Base-by-base conservation (phyloP, 495 filamentous ascomycete species). In the Aspergillus conjunctus region DNA sequence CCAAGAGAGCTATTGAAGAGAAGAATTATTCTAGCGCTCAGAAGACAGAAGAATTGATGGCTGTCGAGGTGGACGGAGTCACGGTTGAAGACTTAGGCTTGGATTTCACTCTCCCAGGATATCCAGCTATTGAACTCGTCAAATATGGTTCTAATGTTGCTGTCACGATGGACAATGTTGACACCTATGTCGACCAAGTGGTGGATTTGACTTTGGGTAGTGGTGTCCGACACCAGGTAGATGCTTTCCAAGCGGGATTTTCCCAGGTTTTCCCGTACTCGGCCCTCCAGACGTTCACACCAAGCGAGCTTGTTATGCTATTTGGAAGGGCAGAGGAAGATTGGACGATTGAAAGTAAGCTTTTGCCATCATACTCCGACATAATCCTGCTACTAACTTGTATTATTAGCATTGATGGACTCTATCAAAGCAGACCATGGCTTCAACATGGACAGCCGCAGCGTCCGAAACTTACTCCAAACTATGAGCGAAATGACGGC, bases 371-470 rank as follows among this genome's bases (percentile, higher is more conserved):
- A 21, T 18, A 10, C 20, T 18, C 49, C 1, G 10, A 7, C 1
- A 26, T 43, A 17, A 11, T 11, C 5, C 48, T 53, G 41, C n/a
- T 34, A 32, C 62, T 75, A 57, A 74, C 54, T 43, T 3, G 53
- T 17, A n/a, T 63, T 18, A 44, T 67, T 64, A 95, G 91, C 94
- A 39, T 81, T 98, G 22, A 96, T 93, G 85, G 95, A 99, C 69
- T 97, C 93, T 2, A 92, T 99, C 75, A 99, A 98, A 79, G 95
- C 95, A n/a, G 95, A 99, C 68, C 95, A 99, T 71, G 95, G 95
- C 4, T 99, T 91, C 80, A 98, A 98, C 64, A 94, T 99, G 87
- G 95, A 99, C 66, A 98, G 95, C 81, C 91, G 88, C 79, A 97
- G 91, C 60, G 94, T 99, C 34, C 91, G 86, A 43, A 98, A 99